phyloP scores from a whole-genome alignment of 805 yeast species.

The Clavispora asparagi region DNA sequence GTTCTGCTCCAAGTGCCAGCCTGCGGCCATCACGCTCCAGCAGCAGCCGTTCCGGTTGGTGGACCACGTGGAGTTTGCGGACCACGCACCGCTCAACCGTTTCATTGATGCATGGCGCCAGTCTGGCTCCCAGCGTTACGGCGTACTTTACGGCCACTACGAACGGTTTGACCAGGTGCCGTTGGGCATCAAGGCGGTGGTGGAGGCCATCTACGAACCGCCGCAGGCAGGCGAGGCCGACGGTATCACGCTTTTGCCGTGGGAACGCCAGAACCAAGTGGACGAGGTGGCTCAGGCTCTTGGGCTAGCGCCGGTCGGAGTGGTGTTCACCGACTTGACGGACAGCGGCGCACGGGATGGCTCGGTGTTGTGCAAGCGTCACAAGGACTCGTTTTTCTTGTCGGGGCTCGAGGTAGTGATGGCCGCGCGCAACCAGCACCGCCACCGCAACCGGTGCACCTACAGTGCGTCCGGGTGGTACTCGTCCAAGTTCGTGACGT shows the following conservation, averaged over 20 bases:
- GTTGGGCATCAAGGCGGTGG: slow-evolving; percentile 88
- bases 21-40: slow-evolving; percentile 88
- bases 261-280: slow-evolving; percentile 50
- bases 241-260: slow-evolving; percentile 61
- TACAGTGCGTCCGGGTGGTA: slow-evolving; percentile 60
- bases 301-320: slow-evolving; percentile 72
- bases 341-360: slow-evolving; percentile 89
- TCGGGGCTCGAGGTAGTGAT: slow-evolving; percentile 82
- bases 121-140: slow-evolving; percentile 83
- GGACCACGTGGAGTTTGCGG: slow-evolving; percentile 91
- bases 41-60: slow-evolving; percentile 92
- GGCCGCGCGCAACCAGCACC: slow-evolving; percentile 74
- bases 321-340: slow-evolving; percentile 81
- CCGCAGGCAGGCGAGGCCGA: slow-evolving; percentile 84
- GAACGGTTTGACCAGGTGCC: slow-evolving; percentile 79
- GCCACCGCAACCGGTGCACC: slow-evolving; percentile 56
- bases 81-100: slow-evolving; percentile 64
- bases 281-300: slow-evolving; percentile 50
- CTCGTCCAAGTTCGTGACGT: slow-evolving; percentile 89
- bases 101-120: slow-evolving; percentile 92
- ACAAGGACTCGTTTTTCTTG: slow-evolving; percentile 83
- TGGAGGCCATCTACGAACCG: slow-evolving; percentile 91
- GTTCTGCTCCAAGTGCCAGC: slow-evolving; percentile 94
- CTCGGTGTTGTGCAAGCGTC: slow-evolving; percentile 86
- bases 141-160: slow-evolving; percentile 78